phyloP scores from a whole-genome alignment of 2,329 filamentous ascomycete genomes.

The Fusarium zealandicum region DNA sequence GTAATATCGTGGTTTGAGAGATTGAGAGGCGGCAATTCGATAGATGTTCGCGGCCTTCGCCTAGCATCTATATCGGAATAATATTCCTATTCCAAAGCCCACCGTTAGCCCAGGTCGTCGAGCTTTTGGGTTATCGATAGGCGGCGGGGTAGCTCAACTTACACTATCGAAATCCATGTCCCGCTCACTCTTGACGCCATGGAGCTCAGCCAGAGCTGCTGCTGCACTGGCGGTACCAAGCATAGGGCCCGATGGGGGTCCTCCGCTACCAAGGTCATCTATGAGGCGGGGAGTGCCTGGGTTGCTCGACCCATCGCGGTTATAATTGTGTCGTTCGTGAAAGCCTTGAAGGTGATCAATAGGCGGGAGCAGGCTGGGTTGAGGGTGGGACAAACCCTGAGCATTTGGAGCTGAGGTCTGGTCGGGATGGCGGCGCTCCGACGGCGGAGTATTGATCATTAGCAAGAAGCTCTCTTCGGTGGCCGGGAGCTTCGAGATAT shows the following conservation, averaged over 20 bases:
- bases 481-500: slow-evolving; percentile 96
- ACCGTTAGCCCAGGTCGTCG: slow-evolving; percentile 28
- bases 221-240: slow-evolving; percentile 74
- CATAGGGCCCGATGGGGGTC: slow-evolving; percentile 46
- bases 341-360: slow-evolving; percentile 41
- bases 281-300: slow-evolving; percentile 72
- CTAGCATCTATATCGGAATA: slow-evolving; percentile 74
- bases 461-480: slow-evolving; percentile 97
- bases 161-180: slow-evolving; percentile 83
- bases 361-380: slow-evolving; percentile 21
- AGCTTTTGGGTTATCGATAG: slow-evolving; percentile 38
- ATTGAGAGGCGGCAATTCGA: slow-evolving; percentile 77
- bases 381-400: slow-evolving; percentile 43
- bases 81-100: slow-evolving; percentile 59
- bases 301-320: slow-evolving; percentile 70
- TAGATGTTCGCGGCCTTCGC: slow-evolving; percentile 69
- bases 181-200: slow-evolving; percentile 75
- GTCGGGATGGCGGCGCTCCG: slow-evolving; percentile 66
- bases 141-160: slow-evolving; percentile 49
- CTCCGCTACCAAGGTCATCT: slow-evolving; percentile 69
- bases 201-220: slow-evolving; percentile 84
- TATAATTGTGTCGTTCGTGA: slow-evolving; percentile 63
- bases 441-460: slow-evolving; percentile 92
- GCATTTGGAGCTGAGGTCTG: slow-evolving; percentile 44
- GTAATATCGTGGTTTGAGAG: slow-evolving; percentile 66